Conservation (phyloP, 163 green algal species). For the Prototheca wickerhamii region DNA sequence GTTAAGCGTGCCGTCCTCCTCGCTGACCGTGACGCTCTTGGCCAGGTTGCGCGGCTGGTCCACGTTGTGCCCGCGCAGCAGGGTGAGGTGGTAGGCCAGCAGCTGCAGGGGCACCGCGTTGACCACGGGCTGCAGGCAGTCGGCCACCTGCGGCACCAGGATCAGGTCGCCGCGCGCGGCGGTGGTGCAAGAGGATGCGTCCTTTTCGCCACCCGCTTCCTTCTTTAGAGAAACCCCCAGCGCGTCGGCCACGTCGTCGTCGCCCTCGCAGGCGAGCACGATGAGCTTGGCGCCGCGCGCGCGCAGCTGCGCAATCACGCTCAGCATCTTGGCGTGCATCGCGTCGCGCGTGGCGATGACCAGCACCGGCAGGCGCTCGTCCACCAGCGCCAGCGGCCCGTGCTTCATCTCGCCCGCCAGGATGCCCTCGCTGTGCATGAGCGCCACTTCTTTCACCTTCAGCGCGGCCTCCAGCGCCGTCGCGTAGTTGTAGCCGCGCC, state of each 20-base stretch:
- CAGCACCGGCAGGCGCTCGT: slow-evolving; percentile 88
- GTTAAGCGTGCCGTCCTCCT: slow-evolving; percentile 9
- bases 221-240: neutral
- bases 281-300: slow-evolving; percentile 72
- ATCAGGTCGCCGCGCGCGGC: slow-evolving; percentile 21
- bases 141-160: slow-evolving; percentile 43
- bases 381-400: slow-evolving; percentile 90
- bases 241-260: slow-evolving; percentile 39
- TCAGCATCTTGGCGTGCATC: slow-evolving; percentile 83
- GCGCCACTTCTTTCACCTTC: slow-evolving; percentile 93
- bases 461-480: slow-evolving; percentile 91
- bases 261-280: slow-evolving; percentile 76
- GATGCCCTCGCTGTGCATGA: slow-evolving; percentile 97
- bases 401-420: slow-evolving; percentile 98
- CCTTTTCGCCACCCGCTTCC: neutral
- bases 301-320: slow-evolving; percentile 81
- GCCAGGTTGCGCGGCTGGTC: slow-evolving; percentile 97
- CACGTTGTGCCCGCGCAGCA: slow-evolving; percentile 85
- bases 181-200: too few relatives aligned
- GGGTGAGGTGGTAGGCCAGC: slow-evolving; percentile 89
- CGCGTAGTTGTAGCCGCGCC: slow-evolving; percentile 90
- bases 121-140: slow-evolving; percentile 87
- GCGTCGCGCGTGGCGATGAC: slow-evolving; percentile 71
- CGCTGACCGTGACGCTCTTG: slow-evolving; percentile 65
- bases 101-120: slow-evolving; percentile 97